Percentiles rank a stretch among this genome's conserved stretches.
phyloP scores from a whole-genome alignment of 1,284 basidiomycete genomes.

The Irpex sp. region DNA sequence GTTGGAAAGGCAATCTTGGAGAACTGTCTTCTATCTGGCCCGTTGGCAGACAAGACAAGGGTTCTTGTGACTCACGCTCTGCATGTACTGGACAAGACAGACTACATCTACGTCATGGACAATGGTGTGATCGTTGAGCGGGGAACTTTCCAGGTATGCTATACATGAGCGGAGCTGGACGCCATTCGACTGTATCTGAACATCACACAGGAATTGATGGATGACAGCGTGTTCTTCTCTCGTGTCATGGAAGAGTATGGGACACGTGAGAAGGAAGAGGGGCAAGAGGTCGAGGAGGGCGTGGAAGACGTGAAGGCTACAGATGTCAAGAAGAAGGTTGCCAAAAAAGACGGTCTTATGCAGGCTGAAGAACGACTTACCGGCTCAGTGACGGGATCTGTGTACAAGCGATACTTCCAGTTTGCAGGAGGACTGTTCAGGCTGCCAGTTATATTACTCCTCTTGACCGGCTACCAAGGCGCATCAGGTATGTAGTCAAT shows the following conservation, averaged over 20 bases:
- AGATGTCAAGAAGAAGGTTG: conserved; percentile 9
- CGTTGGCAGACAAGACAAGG: conserved; percentile 61
- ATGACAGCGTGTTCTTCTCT: conserved; percentile 48
- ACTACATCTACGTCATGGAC: conserved; percentile 74
- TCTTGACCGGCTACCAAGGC: conserved; percentile 25
- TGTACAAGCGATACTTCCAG: conserved; percentile 37
- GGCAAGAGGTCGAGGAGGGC: conserved; percentile 22
- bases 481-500: conserved; percentile 23
- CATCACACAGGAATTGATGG: conserved; percentile 56
- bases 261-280: conserved; percentile 33
- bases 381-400: conserved; percentile 27
- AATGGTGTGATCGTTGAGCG: conserved; percentile 63
- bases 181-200: too few species aligned
- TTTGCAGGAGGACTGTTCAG: conserved; percentile 47
- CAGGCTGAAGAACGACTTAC: conserved; percentile 34
- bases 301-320: conserved; percentile 22
- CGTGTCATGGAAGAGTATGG: conserved; percentile 63
- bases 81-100: conserved; percentile 63
- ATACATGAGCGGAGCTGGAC: too few species aligned
- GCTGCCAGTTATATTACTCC: conserved; percentile 33
- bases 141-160: conserved; percentile 56
- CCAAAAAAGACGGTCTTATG: conserved; percentile 27
- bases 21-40: conserved; percentile 53
- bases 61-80: conserved; percentile 78
- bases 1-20: conserved; percentile 62